Base-by-base conservation (phyloP, 192 early-diverging fungal species). In the Gonapodya sp. region DNA sequence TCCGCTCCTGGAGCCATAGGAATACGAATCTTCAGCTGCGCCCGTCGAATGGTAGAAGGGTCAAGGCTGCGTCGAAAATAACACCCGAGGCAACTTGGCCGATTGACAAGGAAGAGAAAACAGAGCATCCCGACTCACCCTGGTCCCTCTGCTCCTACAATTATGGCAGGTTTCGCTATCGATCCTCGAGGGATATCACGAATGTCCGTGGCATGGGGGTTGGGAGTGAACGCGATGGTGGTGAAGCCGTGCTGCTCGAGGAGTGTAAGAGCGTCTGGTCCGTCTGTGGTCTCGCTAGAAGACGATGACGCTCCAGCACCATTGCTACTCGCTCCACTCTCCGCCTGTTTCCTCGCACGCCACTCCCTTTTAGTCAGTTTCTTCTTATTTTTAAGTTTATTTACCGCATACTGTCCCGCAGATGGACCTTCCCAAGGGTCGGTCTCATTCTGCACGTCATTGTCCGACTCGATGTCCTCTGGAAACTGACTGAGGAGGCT, bases 81-180 rank as follows among this genome's bases (percentile, higher is more conserved):
- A 64, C 46, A 64, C 46, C 8, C 8, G 8, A 24, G 24, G 24
- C 46, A 64, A 64, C 8, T 64, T 16, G 46, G 46, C 46, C 24
- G 46, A 24, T 64, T 64, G 46, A 8, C 24, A 64, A 64, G 46
- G 8, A 24, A 64, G 46, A 8, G 46, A 24, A 64, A 64, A 64
- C 8, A 64, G 8, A 16, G 8, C 46, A 24, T 24, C 46, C 46
- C 8, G 46, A 64, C 46, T 64, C 46, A 64, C 75, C 75, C 75
- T 34, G 75, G 75, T 33, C 75, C 75, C 34, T 77, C 75, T 2
- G 75, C 75, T 2, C 75, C 75, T 2, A 77, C 30, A 34, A 77
- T 77, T 16, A 77, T 77, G 8, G 75, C 75, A 31, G 34, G 18
- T 33, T 77, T 77, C 24, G 46, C 46, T 24, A 64, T 16, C 8